Percentiles rank a stretch among this genome's conserved stretches.
Evolutionary conservation across 75 land plant species (phyloP).

Genomic region (Pinus tabuliformis): DNA sequence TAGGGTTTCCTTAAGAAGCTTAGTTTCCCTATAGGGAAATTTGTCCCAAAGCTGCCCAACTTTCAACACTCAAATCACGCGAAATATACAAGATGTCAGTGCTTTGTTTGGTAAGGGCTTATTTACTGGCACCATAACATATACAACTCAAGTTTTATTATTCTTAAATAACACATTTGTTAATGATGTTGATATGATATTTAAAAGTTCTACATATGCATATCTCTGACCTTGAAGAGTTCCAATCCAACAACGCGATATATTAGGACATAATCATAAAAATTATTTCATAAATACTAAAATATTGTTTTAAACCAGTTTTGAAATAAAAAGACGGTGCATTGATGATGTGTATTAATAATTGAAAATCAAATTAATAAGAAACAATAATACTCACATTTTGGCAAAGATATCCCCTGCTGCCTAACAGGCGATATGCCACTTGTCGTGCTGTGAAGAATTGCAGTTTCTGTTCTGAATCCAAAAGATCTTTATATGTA

Average conservation of each 20-base stretch:
- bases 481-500: conserved; percentile 51
- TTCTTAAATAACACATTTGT: not conserved
- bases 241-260: not conserved
- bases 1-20: too few relatives aligned
- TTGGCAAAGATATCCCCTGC: conserved; percentile 91
- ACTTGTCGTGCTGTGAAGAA: conserved; percentile 88
- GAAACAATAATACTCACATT: conserved; percentile 32
- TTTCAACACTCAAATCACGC: too few relatives aligned
- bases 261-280: not conserved
- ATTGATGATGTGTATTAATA: not conserved
- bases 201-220: not conserved
- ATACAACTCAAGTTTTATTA: too few relatives aligned
- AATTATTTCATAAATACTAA: not conserved
- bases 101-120: too few relatives aligned
- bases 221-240: not conserved
- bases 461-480: conserved; percentile 77
- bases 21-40: too few relatives aligned
- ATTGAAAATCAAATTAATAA: not conserved
- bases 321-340: not conserved
- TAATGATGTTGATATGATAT: not conserved
- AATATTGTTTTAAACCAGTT: not conserved
- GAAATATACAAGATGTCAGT: too few relatives aligned
- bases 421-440: conserved; percentile 87
- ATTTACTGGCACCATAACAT: too few relatives aligned
- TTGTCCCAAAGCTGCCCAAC: too few relatives aligned